Evolutionary conservation across 805 yeast genomes (phyloP), one percentile per base, ranked within the genome.

Genomic region (Ogataea polymorpha): DNA sequence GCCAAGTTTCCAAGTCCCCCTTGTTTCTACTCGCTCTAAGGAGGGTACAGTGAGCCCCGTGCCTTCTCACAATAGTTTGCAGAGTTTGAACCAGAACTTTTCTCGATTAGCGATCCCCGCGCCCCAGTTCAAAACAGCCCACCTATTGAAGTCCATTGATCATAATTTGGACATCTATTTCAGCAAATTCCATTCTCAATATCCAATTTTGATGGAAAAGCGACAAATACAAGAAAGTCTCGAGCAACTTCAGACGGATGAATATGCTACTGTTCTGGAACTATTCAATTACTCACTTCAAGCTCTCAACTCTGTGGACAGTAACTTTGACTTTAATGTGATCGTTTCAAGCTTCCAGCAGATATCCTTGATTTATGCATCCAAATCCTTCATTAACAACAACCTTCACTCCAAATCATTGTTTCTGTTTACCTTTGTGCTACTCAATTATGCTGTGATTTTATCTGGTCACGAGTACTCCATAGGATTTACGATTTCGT

Each of bases 381-480:
- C 59, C 10, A 58, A 56, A 42, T 52, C 59, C 2, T 49, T 51
- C 23, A 56, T 65, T 53, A 62, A 51, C 30, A 44, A 49, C 23
- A 56, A 61, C 27, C 50, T 49, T 23, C 38, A 48, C 27, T 52
- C 61, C 16, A 63, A 53, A 35, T 31, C 64, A 9, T 49, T 71
- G 10, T 68, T 70, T 32, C 51, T 68, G 6, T 53, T 67, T 2
- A 61, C 74, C 0, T 58, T 75, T 39, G 60, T 67, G 0, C 50
- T 74, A 8, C 54, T 79, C 23, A 81, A 81, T 53, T 83, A 79
- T 52, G 62, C 78, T 8, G 69, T 80, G 8, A 62, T 80, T 2
- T 63, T 80, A 29, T 73, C 79, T 17, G 89, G 90, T 0, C 77
- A 75, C 38, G 68, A 72, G 25, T 79, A 75, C 52, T 75, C 85